Evolutionary conservation across 495 filamentous ascomycete genomes (phyloP), one percentile per base, ranked within the genome.

Genomic region (Aspergillus cavernicola): DNA sequence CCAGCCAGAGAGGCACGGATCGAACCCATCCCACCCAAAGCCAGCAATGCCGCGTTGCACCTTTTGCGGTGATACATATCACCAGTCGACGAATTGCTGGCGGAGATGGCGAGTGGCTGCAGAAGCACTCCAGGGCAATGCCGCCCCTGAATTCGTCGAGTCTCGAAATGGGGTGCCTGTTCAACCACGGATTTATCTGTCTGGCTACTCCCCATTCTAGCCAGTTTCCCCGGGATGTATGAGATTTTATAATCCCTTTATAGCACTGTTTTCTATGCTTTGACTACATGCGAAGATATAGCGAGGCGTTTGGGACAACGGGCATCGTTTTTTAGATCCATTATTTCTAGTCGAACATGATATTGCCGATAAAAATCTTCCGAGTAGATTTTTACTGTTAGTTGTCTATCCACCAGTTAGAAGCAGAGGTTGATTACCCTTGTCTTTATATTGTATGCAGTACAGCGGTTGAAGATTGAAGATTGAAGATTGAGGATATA

Each of bases 151-250:
- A 31, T 58, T 57, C 12, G 52, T 61, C 18, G 63, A 66, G 23
- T 58, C 53, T 49, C 53, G 57, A 31, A 60, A 52, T 12, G 46
- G 58, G 42, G 40, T 58, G 6, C 52, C 61, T 20, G 55, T 49
- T 23, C 63, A 65, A 36, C 52, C 61, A 23, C 61, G 59, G 20
- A 57, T 59, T 19, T 68, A 68, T 47, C 52, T 58, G 13, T 59
- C 58, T n/a, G 60, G 62, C 0, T 60, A 60, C 47, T 47, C 55
- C 8, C 37, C 63, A 16, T 57, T 51, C 22, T 61, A 57, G 31
- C 13, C 15, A n/a, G 11, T 15, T 11, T 7, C 3, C 24, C 6
- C 5, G n/a, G 20, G 9, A 23, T 26, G 6, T 43, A 50, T 19
- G 9, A 4, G 9, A 28, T 28, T 28, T 28, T 28, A 28, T 28